phyloP scores from a whole-genome alignment of 2,329 filamentous ascomycete genomes.

The Hansfordia pulvinata region DNA sequence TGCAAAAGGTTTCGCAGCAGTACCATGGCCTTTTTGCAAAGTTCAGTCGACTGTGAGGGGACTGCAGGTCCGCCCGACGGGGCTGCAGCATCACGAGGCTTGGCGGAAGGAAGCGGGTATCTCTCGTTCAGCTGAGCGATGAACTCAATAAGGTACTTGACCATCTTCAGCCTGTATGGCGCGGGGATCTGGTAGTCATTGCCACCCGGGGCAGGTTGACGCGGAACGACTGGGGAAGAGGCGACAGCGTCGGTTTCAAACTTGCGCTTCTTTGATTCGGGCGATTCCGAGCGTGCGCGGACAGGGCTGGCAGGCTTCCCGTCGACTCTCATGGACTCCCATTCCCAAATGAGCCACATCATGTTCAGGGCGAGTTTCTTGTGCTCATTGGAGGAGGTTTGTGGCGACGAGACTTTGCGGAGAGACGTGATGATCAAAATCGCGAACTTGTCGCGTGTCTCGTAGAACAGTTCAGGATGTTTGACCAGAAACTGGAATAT shows the following conservation, averaged over 20 bases:
- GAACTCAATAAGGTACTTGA: conserved; percentile 93
- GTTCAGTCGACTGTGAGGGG: conserved; percentile 51
- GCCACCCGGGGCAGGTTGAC: conserved; percentile 23
- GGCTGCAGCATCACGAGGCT: conserved; percentile 39
- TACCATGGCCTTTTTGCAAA: conserved; percentile 73
- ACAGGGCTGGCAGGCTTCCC: conserved; percentile 30
- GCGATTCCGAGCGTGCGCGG: conserved; percentile 49
- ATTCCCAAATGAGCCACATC: conserved; percentile 81
- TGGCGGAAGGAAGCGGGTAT: conserved; percentile 61
- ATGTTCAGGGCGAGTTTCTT: conserved; percentile 85
- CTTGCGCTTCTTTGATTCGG: conserved; percentile 61
- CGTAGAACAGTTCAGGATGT: conserved; percentile 88
- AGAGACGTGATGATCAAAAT: conserved; percentile 79
- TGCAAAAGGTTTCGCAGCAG: conserved; percentile 77
- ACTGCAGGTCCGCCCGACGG: conserved; percentile 31
- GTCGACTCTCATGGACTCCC: conserved; percentile 75
- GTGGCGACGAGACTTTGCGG: conserved; percentile 72
- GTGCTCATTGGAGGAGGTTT: conserved; percentile 77
- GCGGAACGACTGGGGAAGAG: conserved; percentile 39
- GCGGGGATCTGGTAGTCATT: conserved; percentile 60
- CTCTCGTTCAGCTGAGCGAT: conserved; percentile 83
- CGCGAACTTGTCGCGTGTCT: conserved; percentile 83
- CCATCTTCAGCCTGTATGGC: conserved; percentile 60
- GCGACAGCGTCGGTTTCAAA: conserved; percentile 48
- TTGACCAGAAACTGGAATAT: conserved; percentile 95